These are phyloP conservation scores for Diaporthe ilicicola DNA, from an alignment of 2,329 filamentous ascomycete species.

Conservation along the genomic window DNA sequence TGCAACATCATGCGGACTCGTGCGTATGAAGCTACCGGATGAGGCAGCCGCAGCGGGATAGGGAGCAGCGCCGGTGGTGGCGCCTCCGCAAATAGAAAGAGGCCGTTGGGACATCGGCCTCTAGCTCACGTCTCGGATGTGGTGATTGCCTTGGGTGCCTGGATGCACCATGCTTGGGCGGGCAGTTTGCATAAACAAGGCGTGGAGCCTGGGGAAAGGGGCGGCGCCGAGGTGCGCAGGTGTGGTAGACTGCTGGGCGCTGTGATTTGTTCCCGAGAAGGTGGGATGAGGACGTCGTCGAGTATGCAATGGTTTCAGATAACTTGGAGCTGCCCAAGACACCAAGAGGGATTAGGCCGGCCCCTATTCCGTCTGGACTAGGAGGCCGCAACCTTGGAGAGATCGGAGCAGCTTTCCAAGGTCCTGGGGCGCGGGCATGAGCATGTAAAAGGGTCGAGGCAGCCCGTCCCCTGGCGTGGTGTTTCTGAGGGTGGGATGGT, in stretches of 20 bases:
- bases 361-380: constrained; percentile 25
- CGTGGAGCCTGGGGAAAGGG: constrained; percentile 10
- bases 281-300: constrained; percentile 24
- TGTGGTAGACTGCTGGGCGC: constrained; percentile 4
- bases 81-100: constrained; percentile 2
- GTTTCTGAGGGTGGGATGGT: not conserved
- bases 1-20: constrained; percentile 20
- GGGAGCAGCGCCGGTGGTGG: constrained; percentile 1
- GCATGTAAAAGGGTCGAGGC: constrained; percentile 19
- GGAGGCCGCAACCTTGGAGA: constrained; percentile 16
- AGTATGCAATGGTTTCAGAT: constrained; percentile 26
- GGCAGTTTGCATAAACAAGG: constrained; percentile 12
- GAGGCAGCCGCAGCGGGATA: constrained; percentile 10
- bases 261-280: constrained; percentile 16
- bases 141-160: constrained; percentile 20
- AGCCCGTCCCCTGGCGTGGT: not conserved
- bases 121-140: constrained; percentile 12
- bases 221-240: constrained; percentile 4
- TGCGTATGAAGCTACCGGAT: constrained; percentile 11
- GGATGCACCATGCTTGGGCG: constrained; percentile 13
- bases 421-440: constrained; percentile 4
- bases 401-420: not conserved
- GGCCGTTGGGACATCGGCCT: constrained; percentile 6
- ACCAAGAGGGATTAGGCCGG: constrained; percentile 12
- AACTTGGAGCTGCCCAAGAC: constrained; percentile 9